A percentile compares a stretch with the other conserved stretches of the same genome.
Conservation (phyloP, 768 basidiomycete genomes). For the Tulasnella calospora region DNA sequence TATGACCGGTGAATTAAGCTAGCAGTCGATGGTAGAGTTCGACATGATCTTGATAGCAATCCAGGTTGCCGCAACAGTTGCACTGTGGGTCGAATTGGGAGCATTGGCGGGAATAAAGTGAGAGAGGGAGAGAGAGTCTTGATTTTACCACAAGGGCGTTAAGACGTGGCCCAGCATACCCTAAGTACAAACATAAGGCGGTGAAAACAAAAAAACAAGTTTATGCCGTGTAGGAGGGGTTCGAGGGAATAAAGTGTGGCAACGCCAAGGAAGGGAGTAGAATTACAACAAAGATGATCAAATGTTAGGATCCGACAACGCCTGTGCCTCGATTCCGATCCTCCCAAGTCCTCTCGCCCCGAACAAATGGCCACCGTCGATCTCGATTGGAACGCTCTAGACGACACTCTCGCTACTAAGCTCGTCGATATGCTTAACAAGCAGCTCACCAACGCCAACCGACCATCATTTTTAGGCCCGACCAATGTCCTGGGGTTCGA, state of each 20-base stretch:
- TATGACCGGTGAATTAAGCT: conserved; percentile 7
- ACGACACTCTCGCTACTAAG: conserved; percentile 60
- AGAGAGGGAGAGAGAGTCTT: too few species aligned
- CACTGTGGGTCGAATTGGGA: not conserved
- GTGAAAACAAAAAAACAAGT: too few species aligned
- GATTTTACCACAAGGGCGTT: too few species aligned
- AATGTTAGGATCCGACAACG: not conserved
- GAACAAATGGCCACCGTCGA: conserved; percentile 41
- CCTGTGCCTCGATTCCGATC: not conserved
- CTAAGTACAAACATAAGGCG: too few species aligned
- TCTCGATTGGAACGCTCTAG: conserved; percentile 85
- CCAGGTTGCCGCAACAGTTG: conserved; percentile 1
- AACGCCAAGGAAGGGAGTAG: not conserved
- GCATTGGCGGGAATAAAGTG: not conserved
- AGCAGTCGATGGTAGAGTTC: not conserved
- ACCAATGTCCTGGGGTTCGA: conserved; percentile 80
- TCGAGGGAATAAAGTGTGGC: not conserved
- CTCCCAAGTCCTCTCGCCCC: not conserved
- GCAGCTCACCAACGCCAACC: conserved; percentile 60
- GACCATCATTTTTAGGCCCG: conserved; percentile 95
- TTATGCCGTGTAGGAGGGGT: too few species aligned
- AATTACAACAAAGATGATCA: not conserved
- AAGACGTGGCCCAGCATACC: too few species aligned
- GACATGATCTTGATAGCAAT: not conserved
- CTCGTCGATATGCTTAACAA: conserved; percentile 73